Base-by-base conservation (phyloP, 169 alveolate genomes). In the Sarcocystis neurona region DNA sequence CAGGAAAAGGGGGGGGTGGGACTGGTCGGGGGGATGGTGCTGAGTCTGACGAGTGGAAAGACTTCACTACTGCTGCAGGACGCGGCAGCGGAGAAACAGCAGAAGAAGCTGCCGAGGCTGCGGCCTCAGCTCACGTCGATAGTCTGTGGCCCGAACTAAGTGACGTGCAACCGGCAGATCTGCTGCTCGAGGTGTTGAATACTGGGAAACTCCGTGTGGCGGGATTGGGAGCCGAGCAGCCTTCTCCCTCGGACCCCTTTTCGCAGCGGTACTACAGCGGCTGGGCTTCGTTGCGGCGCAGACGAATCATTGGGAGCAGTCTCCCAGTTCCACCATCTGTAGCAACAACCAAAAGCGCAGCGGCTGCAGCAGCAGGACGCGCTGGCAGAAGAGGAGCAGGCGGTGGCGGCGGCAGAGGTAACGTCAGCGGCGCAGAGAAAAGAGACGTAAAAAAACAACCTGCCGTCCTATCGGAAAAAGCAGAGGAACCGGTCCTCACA, bases 81-180 rank as follows among this genome's bases (percentile, higher is more conserved):
- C 75, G 18, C 46, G 8, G 44, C 43, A 43, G 27, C 75, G 6
- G n/a, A n/a, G n/a, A n/a, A n/a, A n/a, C n/a, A n/a, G n/a, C n/a
- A n/a, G n/a, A n/a, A n/a, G n/a, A n/a, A n/a, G n/a, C n/a, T n/a
- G n/a, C n/a, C n/a, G n/a, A n/a, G n/a, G n/a, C n/a, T n/a, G n/a
- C n/a, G n/a, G n/a, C n/a, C n/a, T n/a, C n/a, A n/a, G 50, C 60
- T 39, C 30, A n/a, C 15, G 77, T 6, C 77, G 41, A n/a, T 63
- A 23, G 41, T 5, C 46, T 60, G 34, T 84, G 80, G 79, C 89
- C 89, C 5, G 34, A 10, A 0, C 44, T 63, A 30, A 8, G 39
- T 12, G 15, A 60, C 8, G 37, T 84, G 20, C 89, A 84, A 46
- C 79, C 46, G 6, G 60, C 89, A 34, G 89, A 84, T 44, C n/a